These are phyloP conservation scores for Plasmodium adleri DNA, from an alignment of 169 alveolate species.

Conservation along the genomic window DNA sequence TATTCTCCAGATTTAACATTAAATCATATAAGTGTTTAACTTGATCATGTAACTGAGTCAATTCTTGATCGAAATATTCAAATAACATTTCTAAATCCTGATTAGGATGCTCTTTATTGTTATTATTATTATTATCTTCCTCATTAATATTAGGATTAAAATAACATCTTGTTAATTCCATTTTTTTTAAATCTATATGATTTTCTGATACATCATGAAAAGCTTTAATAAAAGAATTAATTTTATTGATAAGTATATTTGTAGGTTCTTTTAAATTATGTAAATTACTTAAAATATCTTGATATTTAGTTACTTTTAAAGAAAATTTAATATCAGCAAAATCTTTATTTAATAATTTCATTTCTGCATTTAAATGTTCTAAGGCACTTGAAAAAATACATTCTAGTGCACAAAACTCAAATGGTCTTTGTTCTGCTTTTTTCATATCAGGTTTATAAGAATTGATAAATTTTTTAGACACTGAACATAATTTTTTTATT, in stretches of 20 bases:
- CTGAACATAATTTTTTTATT: slow-evolving; percentile 81
- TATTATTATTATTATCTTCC: slow-evolving; percentile 45
- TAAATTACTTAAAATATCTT: slow-evolving; percentile 81
- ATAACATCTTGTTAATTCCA: slow-evolving; percentile 73
- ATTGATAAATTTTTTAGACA: slow-evolving; percentile 77
- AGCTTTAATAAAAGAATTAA: slow-evolving; percentile 82
- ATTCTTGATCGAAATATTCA: slow-evolving; percentile 91
- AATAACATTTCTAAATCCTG: slow-evolving; percentile 87
- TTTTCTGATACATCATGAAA: slow-evolving; percentile 81
- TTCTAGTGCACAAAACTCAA: slow-evolving; percentile 88
- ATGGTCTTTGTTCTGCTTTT: slow-evolving; percentile 80
- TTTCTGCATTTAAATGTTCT: slow-evolving; percentile 81
- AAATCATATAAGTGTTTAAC: slow-evolving; percentile 40
- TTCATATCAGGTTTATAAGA: slow-evolving; percentile 39
- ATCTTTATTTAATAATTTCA: slow-evolving; percentile 54
- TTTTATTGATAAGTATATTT: slow-evolving; percentile 78
- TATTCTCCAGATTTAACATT: slow-evolving; percentile 82
- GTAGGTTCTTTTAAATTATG: slow-evolving; percentile 89
- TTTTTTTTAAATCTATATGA: slow-evolving; percentile 76
- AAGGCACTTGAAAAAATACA: slow-evolving; percentile 88
- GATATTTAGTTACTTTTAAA: slow-evolving; percentile 72
- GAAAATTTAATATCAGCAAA: slow-evolving; percentile 75
- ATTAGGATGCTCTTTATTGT: slow-evolving; percentile 64
- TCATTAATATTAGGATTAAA: slow-evolving; percentile 53
- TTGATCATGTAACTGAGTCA: slow-evolving; percentile 83